Base-by-base conservation (phyloP, 495 filamentous ascomycete species). In the Oleoguttula mirabilis region DNA sequence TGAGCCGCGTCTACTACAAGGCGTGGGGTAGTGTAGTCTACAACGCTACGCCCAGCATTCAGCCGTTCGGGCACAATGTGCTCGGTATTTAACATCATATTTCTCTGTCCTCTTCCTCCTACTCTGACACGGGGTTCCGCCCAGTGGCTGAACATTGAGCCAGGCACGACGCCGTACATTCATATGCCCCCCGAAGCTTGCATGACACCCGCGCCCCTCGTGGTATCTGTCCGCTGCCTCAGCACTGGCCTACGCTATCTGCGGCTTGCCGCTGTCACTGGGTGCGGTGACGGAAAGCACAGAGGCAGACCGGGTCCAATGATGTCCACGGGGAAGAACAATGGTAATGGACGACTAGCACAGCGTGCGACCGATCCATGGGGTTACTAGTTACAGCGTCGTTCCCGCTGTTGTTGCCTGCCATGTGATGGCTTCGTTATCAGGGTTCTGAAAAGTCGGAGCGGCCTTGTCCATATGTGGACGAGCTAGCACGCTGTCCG, bases 1-100 rank as follows among this genome's bases (percentile, higher is more conserved):
- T n/a, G n/a, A n/a, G n/a, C n/a, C n/a, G n/a, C 73, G 62, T 77
- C 70, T 1, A 76, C 65, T 2, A 75, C 58, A 4, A 76, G 54
- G 43, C 69, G 61, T 0, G 70, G 66, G 0, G 72, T 76, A 21
- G 75, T 66, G 56, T 71, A 75, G 52, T 67, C 65, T 0, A 70
- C 69, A n/a, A 75, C 66, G 58, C 75, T 73, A 56, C 64, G 66
- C 2, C 59, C 57, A 58, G 59, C 59, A 0, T 63, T 65, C 60
- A 68, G 65, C 17, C 43, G 39, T 17, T 55, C 51, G 57, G 64
- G 66, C 4, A 70, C 65, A 38, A 54, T 45, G 15, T 43, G 34
- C 40, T 42, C 23, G 12, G 41, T 54, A 45, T 56, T 24, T 48
- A 45, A 27, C 15, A 35, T 15, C 39, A 45, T 1, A 42, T 44